Evolutionary conservation across 2,329 filamentous ascomycete species (phyloP), one percentile per base, ranked within the genome.

Genomic region (Epichloe gansuensis): DNA sequence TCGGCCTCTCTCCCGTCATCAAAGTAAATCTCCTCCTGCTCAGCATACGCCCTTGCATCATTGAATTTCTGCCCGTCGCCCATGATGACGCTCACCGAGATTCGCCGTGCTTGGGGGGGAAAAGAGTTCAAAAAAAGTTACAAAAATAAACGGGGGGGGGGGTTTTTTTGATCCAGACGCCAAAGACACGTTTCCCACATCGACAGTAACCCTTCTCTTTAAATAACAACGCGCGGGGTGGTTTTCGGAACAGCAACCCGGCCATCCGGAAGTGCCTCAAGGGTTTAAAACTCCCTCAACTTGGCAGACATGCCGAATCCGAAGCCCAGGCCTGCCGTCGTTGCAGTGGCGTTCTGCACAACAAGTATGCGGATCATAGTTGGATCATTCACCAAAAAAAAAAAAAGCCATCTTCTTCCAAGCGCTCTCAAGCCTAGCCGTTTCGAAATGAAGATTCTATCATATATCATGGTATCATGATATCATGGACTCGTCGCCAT

Each of bases 1-100:
- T 86, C 81, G 53, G 84, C 78, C 63, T 91, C 87, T 23, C 85
- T 78, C 17, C 85, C 85, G 64, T 89, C 85, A 58, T 87, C 79
- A 55, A 77, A 79, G 72, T 66, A 74, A 21, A 68, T 60, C 8
- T 71, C 68, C 46, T 67, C 69, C 55, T 74, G 70, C 43, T 64
- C 61, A 49, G 62, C 65, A 50, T 74, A 74, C 4, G 70, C 69
- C 54, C 68, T 67, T 23, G 62, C 62, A 13, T 64, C 50, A 53
- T 69, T 58, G 53, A 74, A 74, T 21, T 56, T 17, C 8, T 21
- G 27, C 11, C 5, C 12, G 17, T 27, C 48, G 40, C 48, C 21
- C 42, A 48, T 39, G 48, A 36, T 40, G 42, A 11, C n/a, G 8
- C 15, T 21, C 27, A 8, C 3, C 8, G 27, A 31, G 27, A 31